Percentiles rank a stretch among this genome's conserved stretches.
Evolutionary conservation across 306 rosid genomes (phyloP).

Genomic region (Dalbergia cultrata): DNA sequence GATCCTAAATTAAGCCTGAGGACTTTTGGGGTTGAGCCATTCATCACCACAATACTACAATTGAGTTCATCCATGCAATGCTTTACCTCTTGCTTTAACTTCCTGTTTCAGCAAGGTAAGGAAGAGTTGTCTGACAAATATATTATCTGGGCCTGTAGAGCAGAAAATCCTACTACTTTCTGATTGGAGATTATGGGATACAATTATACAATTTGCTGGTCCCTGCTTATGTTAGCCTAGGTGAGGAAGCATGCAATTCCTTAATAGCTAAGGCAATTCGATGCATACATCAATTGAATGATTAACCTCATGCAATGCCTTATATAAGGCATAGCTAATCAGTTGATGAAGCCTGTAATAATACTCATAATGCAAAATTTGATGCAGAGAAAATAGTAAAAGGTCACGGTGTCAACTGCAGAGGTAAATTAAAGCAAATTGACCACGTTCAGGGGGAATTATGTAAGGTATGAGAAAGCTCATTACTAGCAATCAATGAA

Average conservation of each 20-base stretch:
- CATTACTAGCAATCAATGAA: conserved; percentile 40
- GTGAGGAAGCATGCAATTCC: not conserved
- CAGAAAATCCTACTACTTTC: conserved; percentile 24
- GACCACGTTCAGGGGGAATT: not conserved
- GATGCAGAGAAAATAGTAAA: not conserved
- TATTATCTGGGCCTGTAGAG: conserved; percentile 3
- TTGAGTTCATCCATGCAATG: conserved; percentile 85
- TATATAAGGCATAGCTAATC: conserved; percentile 26
- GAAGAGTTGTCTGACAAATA: conserved; percentile 23
- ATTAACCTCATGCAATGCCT: conserved; percentile 4
- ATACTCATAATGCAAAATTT: conserved; percentile 14
- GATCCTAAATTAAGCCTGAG: conserved; percentile 82
- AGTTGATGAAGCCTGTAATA: conserved; percentile 6
- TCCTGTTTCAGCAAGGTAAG: conserved; percentile 65
- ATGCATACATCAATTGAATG: conserved; percentile 36
- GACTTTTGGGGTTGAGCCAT: conserved; percentile 81
- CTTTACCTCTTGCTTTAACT: conserved; percentile 87
- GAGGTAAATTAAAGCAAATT: not conserved
- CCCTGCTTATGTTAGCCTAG: not conserved
- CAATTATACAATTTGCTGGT: not conserved
- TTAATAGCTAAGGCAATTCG: conserved; percentile 5
- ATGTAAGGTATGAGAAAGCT: conserved; percentile 12
- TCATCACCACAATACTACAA: conserved; percentile 90
- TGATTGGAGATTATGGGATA: too few species aligned
- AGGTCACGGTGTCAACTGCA: not conserved